Percentiles rank a stretch among this genome's conserved stretches.
Evolutionary conservation across 225 moss, liverwort and hornwort species (phyloP).

Genomic region (Bryum argenteum): DNA sequence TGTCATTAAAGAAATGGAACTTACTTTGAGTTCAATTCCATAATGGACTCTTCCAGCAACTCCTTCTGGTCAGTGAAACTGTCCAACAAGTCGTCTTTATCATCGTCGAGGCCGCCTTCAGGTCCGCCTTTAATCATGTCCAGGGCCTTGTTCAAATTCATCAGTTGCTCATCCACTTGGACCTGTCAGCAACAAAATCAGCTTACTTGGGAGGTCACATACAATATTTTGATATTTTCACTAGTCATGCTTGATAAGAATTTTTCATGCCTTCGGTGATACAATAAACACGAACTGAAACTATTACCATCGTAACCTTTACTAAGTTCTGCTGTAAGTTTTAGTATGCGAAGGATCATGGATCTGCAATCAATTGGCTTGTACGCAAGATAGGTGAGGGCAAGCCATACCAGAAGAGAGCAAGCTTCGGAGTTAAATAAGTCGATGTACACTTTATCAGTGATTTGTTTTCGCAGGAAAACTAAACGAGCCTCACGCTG

Average conservation of each 20-base stretch:
- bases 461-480: slow-evolving; percentile 26
- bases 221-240: no score
- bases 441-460: slow-evolving; percentile 32
- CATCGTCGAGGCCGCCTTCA: slow-evolving; percentile 11
- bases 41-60: slow-evolving; percentile 22
- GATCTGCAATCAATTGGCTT: no score
- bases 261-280: no score
- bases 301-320: no score
- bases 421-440: slow-evolving; percentile 46
- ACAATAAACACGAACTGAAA: no score
- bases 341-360: no score
- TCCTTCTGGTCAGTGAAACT: slow-evolving; percentile 42
- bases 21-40: slow-evolving; percentile 35
- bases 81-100: slow-evolving; percentile 32
- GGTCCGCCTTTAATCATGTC: slow-evolving; percentile 31
- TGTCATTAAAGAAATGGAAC: background rate
- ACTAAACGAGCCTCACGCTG: slow-evolving; percentile 36
- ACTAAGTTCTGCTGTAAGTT: background rate
- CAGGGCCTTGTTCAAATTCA: slow-evolving; percentile 37
- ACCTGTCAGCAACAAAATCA: slow-evolving; percentile 22
- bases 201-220: background rate
- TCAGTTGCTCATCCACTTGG: slow-evolving; percentile 37
- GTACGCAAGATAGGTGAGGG: background rate
- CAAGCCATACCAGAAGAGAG: slow-evolving; percentile 36
- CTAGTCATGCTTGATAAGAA: no score